Conservation (phyloP, 139 green algal genomes). For the Chlamydomonas incerta region DNA sequence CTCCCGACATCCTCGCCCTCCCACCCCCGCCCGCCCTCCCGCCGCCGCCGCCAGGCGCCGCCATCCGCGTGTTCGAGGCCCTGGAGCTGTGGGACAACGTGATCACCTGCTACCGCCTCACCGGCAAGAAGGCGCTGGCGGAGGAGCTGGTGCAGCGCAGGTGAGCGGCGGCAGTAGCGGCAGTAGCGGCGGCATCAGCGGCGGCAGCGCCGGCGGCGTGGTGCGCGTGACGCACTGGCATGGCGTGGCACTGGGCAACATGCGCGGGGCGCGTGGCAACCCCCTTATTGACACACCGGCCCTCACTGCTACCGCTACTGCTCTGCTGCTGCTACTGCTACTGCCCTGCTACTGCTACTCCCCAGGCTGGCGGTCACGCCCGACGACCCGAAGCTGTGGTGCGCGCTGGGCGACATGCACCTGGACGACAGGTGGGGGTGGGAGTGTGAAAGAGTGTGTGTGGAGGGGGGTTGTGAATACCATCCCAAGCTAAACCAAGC, state of each 20-base stretch:
- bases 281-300: too few relatives aligned
- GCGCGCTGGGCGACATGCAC: conserved; percentile 90
- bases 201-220: not conserved
- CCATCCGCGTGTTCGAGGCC: conserved; percentile 85
- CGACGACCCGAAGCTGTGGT: conserved; percentile 88
- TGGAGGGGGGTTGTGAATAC: not conserved
- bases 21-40: too few relatives aligned
- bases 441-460: not conserved
- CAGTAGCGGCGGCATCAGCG: too few relatives aligned
- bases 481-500: too few relatives aligned
- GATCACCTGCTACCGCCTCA: conserved; percentile 90
- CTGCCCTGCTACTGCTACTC: too few relatives aligned
- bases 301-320: too few relatives aligned
- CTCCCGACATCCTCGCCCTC: too few relatives aligned
- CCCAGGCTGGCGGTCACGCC: conserved; percentile 68
- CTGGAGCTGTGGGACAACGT: conserved; percentile 92
- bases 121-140: conserved; percentile 66
- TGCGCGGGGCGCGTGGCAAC: too few relatives aligned
- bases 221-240: too few relatives aligned
- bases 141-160: conserved; percentile 77
- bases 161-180: conserved; percentile 21
- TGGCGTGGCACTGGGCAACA: not conserved
- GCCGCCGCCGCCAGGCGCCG: conserved; percentile 68
- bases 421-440: conserved; percentile 62
- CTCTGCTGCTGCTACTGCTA: too few relatives aligned